Evolutionary conservation across 1,284 basidiomycete genomes (phyloP).

Genomic region (Ganoderma resinaceum): DNA sequence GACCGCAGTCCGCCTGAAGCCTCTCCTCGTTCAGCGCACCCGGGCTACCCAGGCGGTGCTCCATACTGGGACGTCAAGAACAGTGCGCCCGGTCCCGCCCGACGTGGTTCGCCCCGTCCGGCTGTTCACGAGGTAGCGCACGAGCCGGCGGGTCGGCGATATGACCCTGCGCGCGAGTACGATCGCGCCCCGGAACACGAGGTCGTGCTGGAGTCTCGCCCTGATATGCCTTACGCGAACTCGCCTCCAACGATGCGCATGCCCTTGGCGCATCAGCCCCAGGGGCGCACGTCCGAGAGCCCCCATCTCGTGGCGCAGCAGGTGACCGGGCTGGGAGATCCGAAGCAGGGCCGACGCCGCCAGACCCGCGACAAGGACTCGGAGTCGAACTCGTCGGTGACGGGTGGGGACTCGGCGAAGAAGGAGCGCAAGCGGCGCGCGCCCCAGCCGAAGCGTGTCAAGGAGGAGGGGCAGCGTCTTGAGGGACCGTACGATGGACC

Average conservation of each 20-base stretch:
- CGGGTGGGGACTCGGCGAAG: conserved; percentile 43
- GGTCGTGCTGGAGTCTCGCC: conserved; percentile 25
- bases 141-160: conserved; percentile 37
- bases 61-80: conserved; percentile 38
- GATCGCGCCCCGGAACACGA: conserved; percentile 38
- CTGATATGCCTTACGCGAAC: conserved; percentile 38
- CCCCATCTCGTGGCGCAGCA: conserved; percentile 45
- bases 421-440: conserved; percentile 50
- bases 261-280: conserved; percentile 38
- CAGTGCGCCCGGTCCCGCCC: conserved; percentile 28
- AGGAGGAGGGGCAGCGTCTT: conserved; percentile 44
- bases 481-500: conserved; percentile 40
- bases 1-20: conserved; percentile 52
- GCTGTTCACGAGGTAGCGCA: conserved; percentile 33
- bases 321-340: conserved; percentile 29
- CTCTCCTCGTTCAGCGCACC: conserved; percentile 60
- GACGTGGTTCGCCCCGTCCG: conserved; percentile 32
- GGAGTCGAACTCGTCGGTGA: conserved; percentile 40
- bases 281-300: conserved; percentile 46
- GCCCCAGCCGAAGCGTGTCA: conserved; percentile 43
- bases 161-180: conserved; percentile 44
- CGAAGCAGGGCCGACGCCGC: conserved; percentile 40
- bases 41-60: conserved; percentile 25
- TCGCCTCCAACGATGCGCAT: conserved; percentile 43
- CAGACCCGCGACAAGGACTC: conserved; percentile 49